These are phyloP conservation scores for Cupressus sempervirens DNA, from an alignment of 75 land plant genomes.

Conservation along the genomic window DNA sequence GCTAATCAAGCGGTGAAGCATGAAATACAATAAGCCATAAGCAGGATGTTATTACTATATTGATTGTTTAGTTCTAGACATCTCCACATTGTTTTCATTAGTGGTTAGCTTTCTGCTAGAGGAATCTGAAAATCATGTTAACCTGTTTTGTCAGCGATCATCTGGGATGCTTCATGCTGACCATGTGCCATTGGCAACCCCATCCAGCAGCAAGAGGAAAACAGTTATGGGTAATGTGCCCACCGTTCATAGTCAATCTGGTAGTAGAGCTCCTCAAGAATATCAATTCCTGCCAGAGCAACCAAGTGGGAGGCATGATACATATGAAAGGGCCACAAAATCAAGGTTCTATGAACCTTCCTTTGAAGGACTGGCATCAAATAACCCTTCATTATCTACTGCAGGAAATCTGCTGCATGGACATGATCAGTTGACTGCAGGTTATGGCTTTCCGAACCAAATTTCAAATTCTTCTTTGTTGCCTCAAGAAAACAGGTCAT, in stretches of 20 bases:
- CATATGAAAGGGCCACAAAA: constrained; percentile 43
- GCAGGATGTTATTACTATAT: background rate
- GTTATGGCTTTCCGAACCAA: constrained; percentile 33
- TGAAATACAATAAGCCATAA: background rate
- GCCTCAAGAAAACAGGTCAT: constrained; percentile 38
- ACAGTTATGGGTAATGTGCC: constrained; percentile 16
- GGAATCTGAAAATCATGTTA: constrained; percentile 2
- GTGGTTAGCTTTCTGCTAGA: background rate
- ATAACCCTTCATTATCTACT: constrained; percentile 18
- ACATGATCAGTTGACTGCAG: constrained; percentile 24
- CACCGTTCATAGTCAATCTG: constrained; percentile 21
- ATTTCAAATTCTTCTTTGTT: constrained; percentile 18
- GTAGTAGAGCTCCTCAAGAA: constrained; percentile 48
- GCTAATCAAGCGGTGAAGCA: background rate
- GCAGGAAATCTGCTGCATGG: constrained; percentile 25
- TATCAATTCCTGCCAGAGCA: constrained; percentile 72
- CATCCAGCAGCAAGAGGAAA: constrained; percentile 40
- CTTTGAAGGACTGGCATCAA: constrained; percentile 22
- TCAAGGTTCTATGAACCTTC: constrained; percentile 37
- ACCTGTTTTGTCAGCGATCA: constrained; percentile 20
- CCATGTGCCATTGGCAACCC: constrained; percentile 24
- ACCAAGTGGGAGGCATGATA: constrained; percentile 51
- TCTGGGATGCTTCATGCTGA: constrained; percentile 20
- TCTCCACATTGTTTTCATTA: background rate
- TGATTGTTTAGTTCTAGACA: background rate